Evolutionary conservation across 495 filamentous ascomycete genomes (phyloP), one percentile per base, ranked within the genome.

Genomic region (Penicillium cataractarum): DNA sequence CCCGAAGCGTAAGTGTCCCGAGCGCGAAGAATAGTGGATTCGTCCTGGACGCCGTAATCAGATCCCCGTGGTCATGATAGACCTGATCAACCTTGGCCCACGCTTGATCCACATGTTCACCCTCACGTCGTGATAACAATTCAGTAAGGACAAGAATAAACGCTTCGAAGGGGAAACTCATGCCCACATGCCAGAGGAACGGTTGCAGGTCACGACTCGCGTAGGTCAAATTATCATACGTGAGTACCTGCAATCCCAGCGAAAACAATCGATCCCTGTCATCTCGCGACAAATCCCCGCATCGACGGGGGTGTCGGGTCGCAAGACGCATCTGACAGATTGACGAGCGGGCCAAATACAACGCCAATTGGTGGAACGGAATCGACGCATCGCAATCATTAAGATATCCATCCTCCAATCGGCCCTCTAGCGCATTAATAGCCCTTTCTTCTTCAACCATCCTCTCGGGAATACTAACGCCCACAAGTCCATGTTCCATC

Each of bases 1-100:
- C 39, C 39, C 39, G 39, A 19, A 42, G 39, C 6, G 39, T 42
- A 6, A 42, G 39, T 42, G 39, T 42, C 39, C 39, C 39, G 17
- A 42, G 39, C 39, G 39, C 39, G 17, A 42, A 42, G 39, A 17
- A 42, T 6, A 42, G 39, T 19, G 17, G 17, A 58, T 58, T 58
- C 27, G 56, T 58, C 56, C 50, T 58, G 24, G 56, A 49, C n/a
- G 56, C 56, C 6, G 42, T 58, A 31, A 58, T 58, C 27, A 58
- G 27, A 31, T 58, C 56, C 13, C 26, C 26, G 56, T 58, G 56
- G 56, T 58, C 56, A 44, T 58, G 56, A 32, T 58, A 58, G 21
- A 44, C 42, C 29, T 58, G 56, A 33, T 58, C 56, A 19, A 58
- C 56, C 40, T 58, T 50, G 13, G 57, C 40, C 57, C 57, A 58